These are phyloP conservation scores for Daedaleopsis nitida DNA, from an alignment of 768 basidiomycete species.

Conservation along the genomic window DNA sequence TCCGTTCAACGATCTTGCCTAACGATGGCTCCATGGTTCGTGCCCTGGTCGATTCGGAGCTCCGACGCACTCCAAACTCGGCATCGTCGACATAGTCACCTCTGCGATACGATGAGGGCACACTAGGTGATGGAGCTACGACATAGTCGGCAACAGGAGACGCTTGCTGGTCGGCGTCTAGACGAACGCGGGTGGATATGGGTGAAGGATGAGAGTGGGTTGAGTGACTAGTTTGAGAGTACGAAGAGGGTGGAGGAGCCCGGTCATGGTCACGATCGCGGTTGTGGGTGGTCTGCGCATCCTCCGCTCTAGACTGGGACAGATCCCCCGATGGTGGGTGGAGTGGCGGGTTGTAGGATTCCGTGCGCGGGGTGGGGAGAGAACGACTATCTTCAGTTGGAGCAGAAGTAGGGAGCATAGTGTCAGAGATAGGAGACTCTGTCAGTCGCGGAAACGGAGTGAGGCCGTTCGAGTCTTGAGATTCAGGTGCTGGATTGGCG, in stretches of 20 bases:
- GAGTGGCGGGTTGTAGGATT: neutral
- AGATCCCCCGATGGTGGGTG: neutral
- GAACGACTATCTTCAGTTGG: conserved; percentile 7
- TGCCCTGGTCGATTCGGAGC: conserved; percentile 27
- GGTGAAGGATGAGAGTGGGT: neutral
- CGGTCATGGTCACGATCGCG: neutral
- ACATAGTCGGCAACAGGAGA: neutral
- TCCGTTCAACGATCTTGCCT: conserved; percentile 43
- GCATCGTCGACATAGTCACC: conserved; percentile 26
- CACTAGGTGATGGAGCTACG: neutral
- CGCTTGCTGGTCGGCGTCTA: neutral
- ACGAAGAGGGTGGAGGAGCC: neutral
- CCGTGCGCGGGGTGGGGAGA: conserved; percentile 8
- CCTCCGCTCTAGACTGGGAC: neutral
- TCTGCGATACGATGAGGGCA: conserved; percentile 3
- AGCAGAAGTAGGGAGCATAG: neutral
- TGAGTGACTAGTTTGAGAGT: neutral
- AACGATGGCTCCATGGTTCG: conserved; percentile 11
- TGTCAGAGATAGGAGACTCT: conserved; percentile 17
- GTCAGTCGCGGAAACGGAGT: conserved; percentile 18
- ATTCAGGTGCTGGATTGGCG: conserved; percentile 2
- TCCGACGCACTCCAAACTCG: conserved; percentile 31
- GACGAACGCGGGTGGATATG: neutral
- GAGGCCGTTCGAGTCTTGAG: neutral
- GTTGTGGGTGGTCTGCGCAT: neutral